A percentile compares a stretch with the other conserved stretches of the same genome.
These are phyloP conservation scores for Russula sp. DNA, from an alignment of 768 basidiomycete species.

Conservation along the genomic window DNA sequence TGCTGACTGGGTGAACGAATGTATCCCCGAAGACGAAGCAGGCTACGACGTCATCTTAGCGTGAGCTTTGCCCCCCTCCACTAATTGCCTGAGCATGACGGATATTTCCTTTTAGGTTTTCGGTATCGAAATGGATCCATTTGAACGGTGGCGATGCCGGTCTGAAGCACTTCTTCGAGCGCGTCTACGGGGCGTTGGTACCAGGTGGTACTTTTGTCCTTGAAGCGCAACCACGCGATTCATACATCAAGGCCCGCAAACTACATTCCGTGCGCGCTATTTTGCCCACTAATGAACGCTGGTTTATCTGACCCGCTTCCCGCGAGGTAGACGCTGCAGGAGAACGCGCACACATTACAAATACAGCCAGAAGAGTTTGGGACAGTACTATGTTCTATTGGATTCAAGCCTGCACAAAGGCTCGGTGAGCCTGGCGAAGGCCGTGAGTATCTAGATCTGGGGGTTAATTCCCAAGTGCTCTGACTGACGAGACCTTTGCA, in stretches of 20 bases:
- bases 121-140: slow-evolving; percentile 92
- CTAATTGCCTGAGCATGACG: background rate
- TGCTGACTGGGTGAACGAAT: slow-evolving; percentile 65
- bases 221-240: slow-evolving; percentile 84
- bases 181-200: slow-evolving; percentile 54
- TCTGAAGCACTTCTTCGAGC: slow-evolving; percentile 61
- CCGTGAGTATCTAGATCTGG: slow-evolving; percentile 42
- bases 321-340: slow-evolving; percentile 48
- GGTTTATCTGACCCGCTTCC: background rate
- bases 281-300: background rate
- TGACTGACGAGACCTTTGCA: slow-evolving; percentile 11
- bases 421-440: slow-evolving; percentile 61
- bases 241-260: slow-evolving; percentile 73
- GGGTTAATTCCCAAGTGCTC: background rate
- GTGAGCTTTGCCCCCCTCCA: slow-evolving; percentile 46
- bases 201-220: slow-evolving; percentile 67
- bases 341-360: slow-evolving; percentile 53
- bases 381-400: slow-evolving; percentile 51
- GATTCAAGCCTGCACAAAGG: slow-evolving; percentile 52
- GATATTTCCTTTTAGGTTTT: slow-evolving; percentile 52
- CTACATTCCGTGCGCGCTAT: slow-evolving; percentile 51
- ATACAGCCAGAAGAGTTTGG: slow-evolving; percentile 67
- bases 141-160: slow-evolving; percentile 76
- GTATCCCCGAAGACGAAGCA: slow-evolving; percentile 53
- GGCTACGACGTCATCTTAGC: slow-evolving; percentile 78